Conservation (phyloP, 139 green algal genomes). For the Haematococcus lacustris region DNA sequence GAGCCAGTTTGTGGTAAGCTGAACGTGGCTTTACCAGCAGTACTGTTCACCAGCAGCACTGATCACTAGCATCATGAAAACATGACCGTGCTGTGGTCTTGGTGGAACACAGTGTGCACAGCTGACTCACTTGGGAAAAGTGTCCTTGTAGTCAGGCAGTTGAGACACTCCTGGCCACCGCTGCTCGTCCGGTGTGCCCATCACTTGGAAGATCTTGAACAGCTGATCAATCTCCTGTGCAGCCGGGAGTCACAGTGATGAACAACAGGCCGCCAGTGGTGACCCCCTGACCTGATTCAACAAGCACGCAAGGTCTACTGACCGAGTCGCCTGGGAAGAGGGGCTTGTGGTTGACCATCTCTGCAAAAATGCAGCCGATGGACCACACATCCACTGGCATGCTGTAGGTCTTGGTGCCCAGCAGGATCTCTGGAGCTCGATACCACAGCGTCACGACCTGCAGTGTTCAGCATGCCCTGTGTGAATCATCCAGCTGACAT, state of each 20-base stretch:
- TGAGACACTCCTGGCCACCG: slow-evolving; percentile 49
- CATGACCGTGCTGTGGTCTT: too few relatives aligned
- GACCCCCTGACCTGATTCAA: background rate
- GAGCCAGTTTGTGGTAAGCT: too few relatives aligned
- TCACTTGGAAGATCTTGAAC: slow-evolving; percentile 81
- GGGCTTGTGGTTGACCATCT: slow-evolving; percentile 78
- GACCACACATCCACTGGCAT: slow-evolving; percentile 94
- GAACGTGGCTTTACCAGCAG: too few relatives aligned
- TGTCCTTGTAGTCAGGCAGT: slow-evolving; percentile 75
- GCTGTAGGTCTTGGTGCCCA: slow-evolving; percentile 87
- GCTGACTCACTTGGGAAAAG: slow-evolving; percentile 45
- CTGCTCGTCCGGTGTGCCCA: slow-evolving; percentile 76
- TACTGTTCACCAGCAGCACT: too few relatives aligned
- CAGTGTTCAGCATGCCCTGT: background rate
- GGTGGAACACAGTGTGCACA: too few relatives aligned
- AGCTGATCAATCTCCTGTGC: slow-evolving; percentile 83
- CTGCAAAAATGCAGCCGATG: slow-evolving; percentile 96
- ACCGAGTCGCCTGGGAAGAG: slow-evolving; percentile 71
- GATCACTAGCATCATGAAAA: too few relatives aligned
- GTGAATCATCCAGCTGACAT: background rate
- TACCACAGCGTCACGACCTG: slow-evolving; percentile 96
- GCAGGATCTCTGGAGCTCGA: slow-evolving; percentile 88
- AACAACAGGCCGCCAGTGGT: background rate
- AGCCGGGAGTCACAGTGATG: background rate
- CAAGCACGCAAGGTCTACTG: background rate